Evolutionary conservation across 352 stramenopile species (phyloP), one percentile per base, ranked within the genome.

Genomic region (Pythium monospermum): DNA sequence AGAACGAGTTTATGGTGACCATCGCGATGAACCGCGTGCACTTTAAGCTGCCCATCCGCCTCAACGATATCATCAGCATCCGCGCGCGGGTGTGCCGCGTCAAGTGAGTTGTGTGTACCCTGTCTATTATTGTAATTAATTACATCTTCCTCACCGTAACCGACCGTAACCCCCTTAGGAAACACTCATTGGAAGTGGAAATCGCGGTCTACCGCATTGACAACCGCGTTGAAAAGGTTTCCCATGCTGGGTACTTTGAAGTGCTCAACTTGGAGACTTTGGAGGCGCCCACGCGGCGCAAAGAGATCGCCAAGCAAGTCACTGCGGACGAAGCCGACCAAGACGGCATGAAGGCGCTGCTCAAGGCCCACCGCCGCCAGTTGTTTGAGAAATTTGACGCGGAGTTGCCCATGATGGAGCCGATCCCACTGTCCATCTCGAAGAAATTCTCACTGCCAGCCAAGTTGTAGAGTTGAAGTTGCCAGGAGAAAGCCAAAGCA

Each of bases 1-100:
- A 84, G 45, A 87, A 75, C 62, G 72, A 83, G 49, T 73, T 73
- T 50, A 89, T 89, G 73, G 76, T 82, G 32, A 89, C 78, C 4
- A 77, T 87, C 54, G 62, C 75, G 15, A 86, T 89, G 76, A 85
- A 89, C 56, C 78, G 78, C 53, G 61, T 86, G 56, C 52, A 76
- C 18, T 89, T 89, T 48, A 85, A 83, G 53, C 63, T 86, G 31
- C 78, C 76, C 25, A 86, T 89, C 33, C 68, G 57, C 4, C 48
- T 65, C 25, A 58, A 67, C 3, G 75, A 89, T 43, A 56, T 89
- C 31, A 66, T 89, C 26, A 86, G 66, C 19, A 65, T 84, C 41
- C 73, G 73, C 22, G 76, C 78, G 2, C 76, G 73, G 33, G 69
- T 89, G 27, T 71, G 76, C 32, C 82, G 69, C 47, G 75, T 87